Percentiles rank a stretch among this genome's conserved stretches.
Evolutionary conservation across 306 rosid genomes (phyloP).

Genomic region (Arachis hypogaea): DNA sequence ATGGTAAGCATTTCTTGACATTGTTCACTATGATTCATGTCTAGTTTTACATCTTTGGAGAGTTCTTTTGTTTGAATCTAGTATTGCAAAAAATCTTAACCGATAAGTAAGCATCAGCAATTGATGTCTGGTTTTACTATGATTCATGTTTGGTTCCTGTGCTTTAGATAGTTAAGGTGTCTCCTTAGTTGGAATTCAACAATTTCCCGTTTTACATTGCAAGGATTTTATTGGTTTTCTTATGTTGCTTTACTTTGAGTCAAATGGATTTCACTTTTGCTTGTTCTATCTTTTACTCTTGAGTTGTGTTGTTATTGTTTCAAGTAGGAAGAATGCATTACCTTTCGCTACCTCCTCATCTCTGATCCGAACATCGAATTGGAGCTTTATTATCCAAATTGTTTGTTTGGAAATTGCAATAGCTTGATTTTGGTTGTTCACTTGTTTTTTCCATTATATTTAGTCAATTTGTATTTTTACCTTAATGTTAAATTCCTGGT

Average conservation of each 20-base stretch:
- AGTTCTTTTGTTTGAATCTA: constrained; percentile 13
- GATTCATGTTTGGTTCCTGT: background rate
- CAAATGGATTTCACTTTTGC: constrained; percentile 24
- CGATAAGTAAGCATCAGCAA: too few species aligned
- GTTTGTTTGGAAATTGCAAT: background rate
- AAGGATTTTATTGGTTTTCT: constrained; percentile 22
- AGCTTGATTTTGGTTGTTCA: constrained; percentile 1
- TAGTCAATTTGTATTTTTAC: constrained; percentile 3
- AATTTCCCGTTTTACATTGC: background rate
- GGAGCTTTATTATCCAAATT: background rate
- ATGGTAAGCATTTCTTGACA: constrained; percentile 61
- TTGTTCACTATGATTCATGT: background rate
- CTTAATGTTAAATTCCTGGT: background rate
- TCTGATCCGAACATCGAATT: background rate
- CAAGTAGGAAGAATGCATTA: background rate
- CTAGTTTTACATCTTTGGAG: constrained; percentile 1
- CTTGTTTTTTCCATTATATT: background rate
- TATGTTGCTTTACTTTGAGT: constrained; percentile 28
- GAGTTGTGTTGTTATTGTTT: constrained; percentile 3
- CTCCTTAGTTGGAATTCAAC: constrained; percentile 12
- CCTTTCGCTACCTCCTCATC: background rate
- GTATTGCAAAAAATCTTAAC: too few species aligned
- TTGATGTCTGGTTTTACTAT: too few species aligned
- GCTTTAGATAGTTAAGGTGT: constrained; percentile 10
- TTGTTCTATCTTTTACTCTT: constrained; percentile 8